These are phyloP conservation scores for Areca catechu DNA, from an alignment of 176 grass and related monocot species.

Conservation along the genomic window DNA sequence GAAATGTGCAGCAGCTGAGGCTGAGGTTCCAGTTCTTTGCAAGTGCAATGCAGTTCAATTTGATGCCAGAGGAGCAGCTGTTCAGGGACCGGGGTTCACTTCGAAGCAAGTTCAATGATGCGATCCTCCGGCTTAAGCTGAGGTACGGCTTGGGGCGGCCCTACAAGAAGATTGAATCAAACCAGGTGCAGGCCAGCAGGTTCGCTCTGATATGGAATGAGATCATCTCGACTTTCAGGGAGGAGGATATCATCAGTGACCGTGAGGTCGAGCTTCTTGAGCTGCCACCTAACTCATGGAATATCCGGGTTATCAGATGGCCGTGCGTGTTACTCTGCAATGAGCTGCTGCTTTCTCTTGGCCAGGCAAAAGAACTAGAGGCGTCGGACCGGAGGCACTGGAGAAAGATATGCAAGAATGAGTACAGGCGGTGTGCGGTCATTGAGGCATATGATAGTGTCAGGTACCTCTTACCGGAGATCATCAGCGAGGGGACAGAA, in stretches of 20 bases:
- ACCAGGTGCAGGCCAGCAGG: conserved; percentile 73
- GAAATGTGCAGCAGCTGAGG: conserved; percentile 75
- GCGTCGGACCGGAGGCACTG: conserved; percentile 61
- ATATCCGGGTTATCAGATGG: conserved; percentile 81
- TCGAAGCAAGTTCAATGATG: conserved; percentile 50
- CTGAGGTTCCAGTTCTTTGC: conserved; percentile 97
- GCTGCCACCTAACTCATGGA: conserved; percentile 64
- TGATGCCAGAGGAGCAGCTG: conserved; percentile 72
- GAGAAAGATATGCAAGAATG: conserved; percentile 53
- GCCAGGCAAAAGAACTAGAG: conserved; percentile 65
- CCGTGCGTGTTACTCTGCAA: conserved; percentile 85
- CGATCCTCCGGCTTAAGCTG: conserved; percentile 68
- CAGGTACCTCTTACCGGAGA: conserved; percentile 50
- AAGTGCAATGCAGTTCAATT: conserved; percentile 95
- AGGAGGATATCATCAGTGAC: conserved; percentile 91
- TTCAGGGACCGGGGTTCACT: conserved; percentile 36
- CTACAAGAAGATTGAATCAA: conserved; percentile 73
- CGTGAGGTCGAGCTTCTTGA: conserved; percentile 89
- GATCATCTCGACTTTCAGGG: conserved; percentile 79
- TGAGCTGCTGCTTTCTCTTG: conserved; percentile 74
- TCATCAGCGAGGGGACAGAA: conserved; percentile 39
- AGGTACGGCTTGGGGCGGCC: conserved; percentile 83
- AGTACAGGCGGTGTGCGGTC: conserved; percentile 82
- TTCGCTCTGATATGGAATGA: conserved; percentile 97
- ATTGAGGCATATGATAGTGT: conserved; percentile 87